These are phyloP conservation scores for Sporisorium scitamineum DNA, from an alignment of 1,284 basidiomycete genomes.

Conservation along the genomic window DNA sequence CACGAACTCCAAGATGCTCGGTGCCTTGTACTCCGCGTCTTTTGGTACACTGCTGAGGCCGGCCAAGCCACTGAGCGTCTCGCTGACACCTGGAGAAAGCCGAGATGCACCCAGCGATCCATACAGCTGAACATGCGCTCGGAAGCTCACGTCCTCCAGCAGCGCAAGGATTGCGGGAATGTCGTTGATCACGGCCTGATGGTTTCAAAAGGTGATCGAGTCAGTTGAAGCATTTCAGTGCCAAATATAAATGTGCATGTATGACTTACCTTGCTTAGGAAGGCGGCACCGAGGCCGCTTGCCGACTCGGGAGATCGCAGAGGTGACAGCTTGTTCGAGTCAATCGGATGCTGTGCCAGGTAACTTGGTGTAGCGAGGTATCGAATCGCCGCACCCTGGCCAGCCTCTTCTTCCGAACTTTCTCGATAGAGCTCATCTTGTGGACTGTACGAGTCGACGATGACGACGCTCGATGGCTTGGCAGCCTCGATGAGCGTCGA, in stretches of 20 bases:
- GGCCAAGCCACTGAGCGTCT: constrained; percentile 16
- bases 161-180: constrained; percentile 24
- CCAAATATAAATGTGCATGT: neutral
- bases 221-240: neutral
- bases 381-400: constrained; percentile 5
- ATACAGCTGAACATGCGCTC: constrained; percentile 41
- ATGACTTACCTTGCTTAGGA: constrained; percentile 28
- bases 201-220: neutral
- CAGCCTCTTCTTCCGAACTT: constrained; percentile 5
- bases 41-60: neutral
- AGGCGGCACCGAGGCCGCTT: constrained; percentile 34
- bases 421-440: constrained; percentile 30
- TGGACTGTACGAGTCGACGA: constrained; percentile 40
- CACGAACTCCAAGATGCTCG: constrained; percentile 31
- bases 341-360: constrained; percentile 3
- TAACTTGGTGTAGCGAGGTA: constrained; percentile 30
- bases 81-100: constrained; percentile 9
- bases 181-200: constrained; percentile 22
- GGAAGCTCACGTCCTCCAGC: constrained; percentile 43
- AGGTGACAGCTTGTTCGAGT: constrained; percentile 16
- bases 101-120: constrained; percentile 23
- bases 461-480: constrained; percentile 29
- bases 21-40: neutral
- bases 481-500: constrained; percentile 16
- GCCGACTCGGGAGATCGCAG: constrained; percentile 34